A percentile compares a stretch with the other conserved stretches of the same genome.
Evolutionary conservation across 177 flowering plant species (phyloP).

Genomic region (Telopea speciosissima): DNA sequence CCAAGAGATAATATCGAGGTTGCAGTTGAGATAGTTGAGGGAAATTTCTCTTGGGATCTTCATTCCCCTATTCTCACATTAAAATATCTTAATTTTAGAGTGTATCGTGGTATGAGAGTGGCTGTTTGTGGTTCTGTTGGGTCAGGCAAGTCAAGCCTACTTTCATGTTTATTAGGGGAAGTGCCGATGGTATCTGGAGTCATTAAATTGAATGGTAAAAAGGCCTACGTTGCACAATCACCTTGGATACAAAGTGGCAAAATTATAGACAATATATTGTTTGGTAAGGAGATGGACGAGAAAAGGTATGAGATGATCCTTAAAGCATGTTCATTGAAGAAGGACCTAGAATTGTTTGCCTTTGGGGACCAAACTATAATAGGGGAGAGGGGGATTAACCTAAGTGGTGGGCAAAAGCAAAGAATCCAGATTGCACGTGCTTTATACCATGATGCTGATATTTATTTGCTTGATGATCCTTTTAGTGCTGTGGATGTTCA

Average conservation of each 20-base stretch:
- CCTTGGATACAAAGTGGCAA: constrained; percentile 80
- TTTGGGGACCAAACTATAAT: constrained; percentile 57
- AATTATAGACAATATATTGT: constrained; percentile 62
- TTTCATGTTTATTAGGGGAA: constrained; percentile 61
- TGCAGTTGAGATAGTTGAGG: constrained; percentile 40
- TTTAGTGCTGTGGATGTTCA: constrained; percentile 80
- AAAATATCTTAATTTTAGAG: constrained; percentile 38
- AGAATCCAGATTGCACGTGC: constrained; percentile 73
- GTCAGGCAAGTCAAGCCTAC: constrained; percentile 68
- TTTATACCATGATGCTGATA: constrained; percentile 66
- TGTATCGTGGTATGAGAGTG: constrained; percentile 46
- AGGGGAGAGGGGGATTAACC: constrained; percentile 67
- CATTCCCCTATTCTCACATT: constrained; percentile 34
- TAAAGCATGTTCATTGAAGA: constrained; percentile 51
- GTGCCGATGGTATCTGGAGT: constrained; percentile 53
- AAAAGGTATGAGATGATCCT: constrained; percentile 43
- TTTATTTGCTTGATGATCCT: constrained; percentile 72
- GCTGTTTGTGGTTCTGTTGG: constrained; percentile 77
- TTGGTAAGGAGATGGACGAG: constrained; percentile 51
- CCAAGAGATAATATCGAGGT: constrained; percentile 31
- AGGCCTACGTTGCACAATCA: constrained; percentile 73
- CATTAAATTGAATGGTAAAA: constrained; percentile 47
- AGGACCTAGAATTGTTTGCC: constrained; percentile 51
- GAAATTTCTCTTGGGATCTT: constrained; percentile 58
- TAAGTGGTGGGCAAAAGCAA: constrained; percentile 82